Conservation (phyloP, 129 eudicot species). For the Chrysanthemum seticuspe region DNA sequence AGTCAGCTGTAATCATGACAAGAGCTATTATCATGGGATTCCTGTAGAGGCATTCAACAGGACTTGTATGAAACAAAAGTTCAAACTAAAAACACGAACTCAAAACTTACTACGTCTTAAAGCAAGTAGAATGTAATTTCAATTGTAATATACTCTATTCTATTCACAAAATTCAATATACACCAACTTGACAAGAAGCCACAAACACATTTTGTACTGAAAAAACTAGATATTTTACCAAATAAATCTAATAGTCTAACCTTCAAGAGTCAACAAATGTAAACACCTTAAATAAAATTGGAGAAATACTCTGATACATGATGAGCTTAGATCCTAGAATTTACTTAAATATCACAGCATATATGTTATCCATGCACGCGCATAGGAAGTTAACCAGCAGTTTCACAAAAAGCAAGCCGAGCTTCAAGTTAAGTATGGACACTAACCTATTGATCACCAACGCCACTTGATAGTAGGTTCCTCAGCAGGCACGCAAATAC, state of each 20-base stretch:
- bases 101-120: not conserved
- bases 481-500: not conserved
- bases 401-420: constrained; percentile 4
- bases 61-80: not conserved
- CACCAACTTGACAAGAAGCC: not conserved
- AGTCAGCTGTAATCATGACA: not conserved
- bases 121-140: not conserved
- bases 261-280: too few relatives aligned
- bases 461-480: constrained; percentile 7
- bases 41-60: constrained; percentile 9
- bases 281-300: constrained; percentile 1
- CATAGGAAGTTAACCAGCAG: not conserved
- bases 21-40: not conserved
- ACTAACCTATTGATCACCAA: not conserved
- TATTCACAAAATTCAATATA: not conserved
- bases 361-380: constrained; percentile 8
- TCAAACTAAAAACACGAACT: not conserved
- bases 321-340: not conserved
- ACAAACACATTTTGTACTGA: too few relatives aligned
- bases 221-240: too few relatives aligned
- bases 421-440: constrained; percentile 14
- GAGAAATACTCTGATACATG: constrained; percentile 4
- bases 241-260: too few relatives aligned
- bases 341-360: not conserved
- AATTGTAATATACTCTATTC: not conserved